phyloP scores from a whole-genome alignment of 306 rosid genomes.

The barrel medic (Medicago truncatula) region MtrunA17r5.0-ANR NC_053044.1:258001-258500 shows the following conservation, averaged over 20 bases:
- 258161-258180: constrained; percentile 38
- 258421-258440: too few relatives aligned
- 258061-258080: too few relatives aligned
- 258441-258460: too few relatives aligned
- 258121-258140: neutral
- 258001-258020: neutral
- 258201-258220: constrained; percentile 76
- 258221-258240: constrained; percentile 65
- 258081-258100: too few relatives aligned
- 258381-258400: too few relatives aligned
- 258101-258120: neutral
- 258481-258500: too few relatives aligned
- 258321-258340: constrained; percentile 40
- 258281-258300: constrained; percentile 79
- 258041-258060: too few relatives aligned
- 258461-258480: too few relatives aligned
- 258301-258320: constrained; percentile 74
- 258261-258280: constrained; percentile 93
- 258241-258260: constrained; percentile 81
- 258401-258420: too few relatives aligned
- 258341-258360: too few relatives aligned
- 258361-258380: neutral
- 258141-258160: constrained; percentile 30
- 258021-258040: neutral
- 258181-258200: constrained; percentile 77